phyloP scores from a whole-genome alignment of 2,329 filamentous ascomycete species.

The Cladosporium halotolerans region DNA sequence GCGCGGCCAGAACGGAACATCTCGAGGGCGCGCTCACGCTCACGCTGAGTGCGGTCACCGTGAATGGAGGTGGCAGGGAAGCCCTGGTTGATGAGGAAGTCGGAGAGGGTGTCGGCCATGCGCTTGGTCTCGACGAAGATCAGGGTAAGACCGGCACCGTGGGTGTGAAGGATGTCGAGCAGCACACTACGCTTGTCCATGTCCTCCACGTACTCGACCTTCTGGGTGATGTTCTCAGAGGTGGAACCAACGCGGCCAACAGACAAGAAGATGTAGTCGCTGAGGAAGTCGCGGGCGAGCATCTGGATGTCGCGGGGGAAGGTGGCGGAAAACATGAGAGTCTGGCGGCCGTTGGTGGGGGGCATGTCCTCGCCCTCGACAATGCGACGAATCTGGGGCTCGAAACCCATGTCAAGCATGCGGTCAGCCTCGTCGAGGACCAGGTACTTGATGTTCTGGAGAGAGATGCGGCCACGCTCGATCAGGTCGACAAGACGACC shows the following conservation, averaged over 20 bases:
- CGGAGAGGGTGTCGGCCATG: constrained; percentile 95
- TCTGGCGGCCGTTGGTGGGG: constrained; percentile 73
- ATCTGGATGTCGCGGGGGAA: constrained; percentile 99
- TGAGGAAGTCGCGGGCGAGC: constrained; percentile 96
- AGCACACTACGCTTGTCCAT: constrained; percentile 96
- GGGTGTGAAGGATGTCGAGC: constrained; percentile 93
- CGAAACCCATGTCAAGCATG: constrained; percentile 99
- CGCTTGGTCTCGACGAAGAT: constrained; percentile 99
- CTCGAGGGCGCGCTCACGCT: constrained; percentile 95
- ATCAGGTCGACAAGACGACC: constrained; percentile 97
- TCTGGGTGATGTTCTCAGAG: constrained; percentile 99
- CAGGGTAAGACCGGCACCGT: constrained; percentile 79
- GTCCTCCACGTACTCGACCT: constrained; percentile 96
- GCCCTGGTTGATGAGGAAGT: constrained; percentile 97
- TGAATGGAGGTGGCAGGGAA: constrained; percentile 98
- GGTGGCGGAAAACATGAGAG: constrained; percentile 99
- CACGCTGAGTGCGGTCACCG: constrained; percentile 95
- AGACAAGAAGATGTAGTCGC: constrained; percentile 98
- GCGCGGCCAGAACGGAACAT: constrained; percentile 95
- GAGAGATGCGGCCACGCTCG: constrained; percentile 94
- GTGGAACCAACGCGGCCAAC: constrained; percentile 98
- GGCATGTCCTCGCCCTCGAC: constrained; percentile 99
- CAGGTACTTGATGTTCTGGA: constrained; percentile 98
- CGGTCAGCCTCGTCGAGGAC: constrained; percentile 98
- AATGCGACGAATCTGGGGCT: constrained; percentile 97